Percentiles rank a stretch among this genome's conserved stretches.
phyloP scores from a whole-genome alignment of 306 rosid genomes.

The Acacia acuminata region DNA sequence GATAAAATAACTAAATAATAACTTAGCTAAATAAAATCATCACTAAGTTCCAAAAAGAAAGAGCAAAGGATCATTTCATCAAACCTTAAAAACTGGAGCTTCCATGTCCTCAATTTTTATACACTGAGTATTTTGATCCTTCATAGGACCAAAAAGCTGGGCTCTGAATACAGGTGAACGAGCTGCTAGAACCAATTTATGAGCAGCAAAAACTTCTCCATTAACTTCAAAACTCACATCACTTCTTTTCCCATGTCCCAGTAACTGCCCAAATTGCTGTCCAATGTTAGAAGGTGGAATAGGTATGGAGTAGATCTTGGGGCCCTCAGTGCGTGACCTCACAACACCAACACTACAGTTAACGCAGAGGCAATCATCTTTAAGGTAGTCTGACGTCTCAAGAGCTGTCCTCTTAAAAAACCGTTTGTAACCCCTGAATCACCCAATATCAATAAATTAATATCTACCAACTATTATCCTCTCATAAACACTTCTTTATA shows the following conservation, averaged over 20 bases:
- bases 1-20: background rate
- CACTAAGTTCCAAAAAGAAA: background rate
- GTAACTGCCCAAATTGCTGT: constrained; percentile 54
- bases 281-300: constrained; percentile 53
- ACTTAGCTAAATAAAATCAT: background rate
- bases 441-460: constrained; percentile 30
- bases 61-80: constrained; percentile 3
- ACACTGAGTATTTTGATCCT: constrained; percentile 50
- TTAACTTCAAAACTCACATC: constrained; percentile 59
- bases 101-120: constrained; percentile 59
- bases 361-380: constrained; percentile 76
- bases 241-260: constrained; percentile 59
- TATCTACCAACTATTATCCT: background rate
- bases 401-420: constrained; percentile 73
- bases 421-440: constrained; percentile 85
- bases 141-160: constrained; percentile 69
- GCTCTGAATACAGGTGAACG: constrained; percentile 71
- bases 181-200: constrained; percentile 59
- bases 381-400: constrained; percentile 80
- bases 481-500: background rate
- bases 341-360: constrained; percentile 87
- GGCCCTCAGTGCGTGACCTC: constrained; percentile 74
- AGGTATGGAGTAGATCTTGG: constrained; percentile 58
- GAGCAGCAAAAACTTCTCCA: constrained; percentile 54
- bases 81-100: constrained; percentile 60